These are phyloP conservation scores for Populus euphratica DNA, from an alignment of 345 rosid species.

Conservation along the genomic window DNA sequence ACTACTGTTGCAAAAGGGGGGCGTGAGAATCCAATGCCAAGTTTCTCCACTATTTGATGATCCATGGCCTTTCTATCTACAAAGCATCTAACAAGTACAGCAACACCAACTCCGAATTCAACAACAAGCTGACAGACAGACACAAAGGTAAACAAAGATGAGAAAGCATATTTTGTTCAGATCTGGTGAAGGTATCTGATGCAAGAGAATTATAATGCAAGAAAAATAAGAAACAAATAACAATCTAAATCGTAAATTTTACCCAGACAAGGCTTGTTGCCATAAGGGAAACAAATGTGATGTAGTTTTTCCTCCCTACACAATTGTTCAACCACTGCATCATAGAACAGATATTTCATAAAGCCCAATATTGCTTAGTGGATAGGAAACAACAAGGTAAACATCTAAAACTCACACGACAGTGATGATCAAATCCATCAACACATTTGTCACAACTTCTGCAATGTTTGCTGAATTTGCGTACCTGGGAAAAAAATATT, in stretches of 20 bases:
- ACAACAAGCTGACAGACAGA: slow-evolving; percentile 61
- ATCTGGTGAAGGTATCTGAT: slow-evolving; percentile 1
- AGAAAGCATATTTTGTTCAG: slow-evolving; percentile 3
- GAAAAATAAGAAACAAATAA: slow-evolving; percentile 1
- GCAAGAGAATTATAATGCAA: not conserved
- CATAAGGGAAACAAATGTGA: slow-evolving; percentile 87
- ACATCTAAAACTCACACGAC: slow-evolving; percentile 56
- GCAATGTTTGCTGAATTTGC: slow-evolving; percentile 93
- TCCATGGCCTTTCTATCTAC: slow-evolving; percentile 67
- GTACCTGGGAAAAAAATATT: slow-evolving; percentile 44
- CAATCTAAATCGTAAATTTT: slow-evolving; percentile 22
- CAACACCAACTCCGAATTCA: slow-evolving; percentile 83
- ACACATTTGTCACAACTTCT: slow-evolving; percentile 93
- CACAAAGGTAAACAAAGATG: slow-evolving; percentile 5
- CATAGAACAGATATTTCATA: slow-evolving; percentile 13
- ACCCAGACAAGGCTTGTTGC: slow-evolving; percentile 88
- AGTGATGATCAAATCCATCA: slow-evolving; percentile 97
- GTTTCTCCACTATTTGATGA: slow-evolving; percentile 65
- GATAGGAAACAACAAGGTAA: not conserved
- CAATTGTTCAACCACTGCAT: slow-evolving; percentile 95
- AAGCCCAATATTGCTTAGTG: not conserved
- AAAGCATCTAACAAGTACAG: slow-evolving; percentile 83
- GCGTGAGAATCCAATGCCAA: slow-evolving; percentile 80
- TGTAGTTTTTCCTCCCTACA: slow-evolving; percentile 83
- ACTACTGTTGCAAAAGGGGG: slow-evolving; percentile 72